These are phyloP conservation scores for Aspergillus nomiae DNA, from an alignment of 2,329 filamentous ascomycete genomes.

Conservation along the genomic window DNA sequence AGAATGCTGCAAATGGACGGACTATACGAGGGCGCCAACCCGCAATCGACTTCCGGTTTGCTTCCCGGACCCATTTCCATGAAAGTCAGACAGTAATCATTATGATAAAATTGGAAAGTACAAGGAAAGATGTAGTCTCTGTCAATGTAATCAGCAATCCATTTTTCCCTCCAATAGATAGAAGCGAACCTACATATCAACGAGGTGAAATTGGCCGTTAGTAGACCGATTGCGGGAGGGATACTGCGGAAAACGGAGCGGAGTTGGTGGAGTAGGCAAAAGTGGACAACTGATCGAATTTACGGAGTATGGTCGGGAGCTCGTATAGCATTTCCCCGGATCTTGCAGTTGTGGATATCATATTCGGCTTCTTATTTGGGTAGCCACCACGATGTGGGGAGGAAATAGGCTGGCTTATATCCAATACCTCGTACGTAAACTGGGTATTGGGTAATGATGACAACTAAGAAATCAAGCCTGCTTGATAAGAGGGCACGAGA, in stretches of 20 bases:
- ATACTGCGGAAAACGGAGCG: too few relatives aligned
- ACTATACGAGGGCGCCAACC: background rate
- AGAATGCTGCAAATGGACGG: background rate
- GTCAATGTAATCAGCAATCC: fast-evolving
- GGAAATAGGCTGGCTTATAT: background rate
- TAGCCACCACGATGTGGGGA: background rate
- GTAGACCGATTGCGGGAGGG: background rate
- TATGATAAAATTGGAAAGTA: background rate
- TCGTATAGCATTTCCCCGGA: background rate
- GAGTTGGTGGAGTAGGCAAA: background rate
- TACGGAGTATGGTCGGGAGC: background rate
- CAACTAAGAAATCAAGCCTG: background rate
- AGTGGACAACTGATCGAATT: background rate
- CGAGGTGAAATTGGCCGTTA: background rate
- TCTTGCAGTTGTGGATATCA: background rate
- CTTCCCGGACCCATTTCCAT: background rate
- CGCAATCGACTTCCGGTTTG: background rate
- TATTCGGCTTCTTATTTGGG: background rate
- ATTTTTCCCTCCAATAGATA: background rate
- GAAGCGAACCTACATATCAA: too few relatives aligned
- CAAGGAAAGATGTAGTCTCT: fast-evolving
- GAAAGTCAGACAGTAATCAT: background rate
- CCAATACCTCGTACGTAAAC: too few relatives aligned
- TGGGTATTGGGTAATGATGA: background rate
- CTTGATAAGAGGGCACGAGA: background rate